Conservation (phyloP, 2,329 filamentous ascomycete genomes). For the Podosphaera xanthii region DNA sequence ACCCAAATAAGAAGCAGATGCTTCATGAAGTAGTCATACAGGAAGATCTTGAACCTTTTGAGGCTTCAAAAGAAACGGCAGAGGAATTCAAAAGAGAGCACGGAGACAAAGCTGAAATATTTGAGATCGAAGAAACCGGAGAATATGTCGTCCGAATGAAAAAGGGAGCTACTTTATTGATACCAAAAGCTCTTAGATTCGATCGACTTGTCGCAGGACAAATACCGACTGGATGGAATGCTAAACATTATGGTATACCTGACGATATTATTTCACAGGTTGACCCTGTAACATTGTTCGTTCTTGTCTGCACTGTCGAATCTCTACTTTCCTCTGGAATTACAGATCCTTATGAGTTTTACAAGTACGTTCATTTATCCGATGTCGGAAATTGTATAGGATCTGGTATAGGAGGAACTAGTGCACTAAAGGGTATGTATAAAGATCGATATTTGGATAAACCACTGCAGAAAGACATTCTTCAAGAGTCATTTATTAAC, state of each 20-base stretch:
- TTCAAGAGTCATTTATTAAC: constrained; percentile 99
- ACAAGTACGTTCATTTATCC: constrained; percentile 96
- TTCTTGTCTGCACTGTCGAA: constrained; percentile 84
- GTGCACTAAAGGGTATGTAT: constrained; percentile 90
- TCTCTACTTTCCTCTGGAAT: constrained; percentile 81
- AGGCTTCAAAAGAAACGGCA: constrained; percentile 89
- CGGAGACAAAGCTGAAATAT: constrained; percentile 91
- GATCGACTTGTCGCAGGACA: constrained; percentile 94
- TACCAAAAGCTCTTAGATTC: constrained; percentile 91
- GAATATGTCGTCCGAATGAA: constrained; percentile 87
- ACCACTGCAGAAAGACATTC: constrained; percentile 93
- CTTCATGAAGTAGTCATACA: constrained; percentile 95
- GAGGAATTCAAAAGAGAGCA: constrained; percentile 95
- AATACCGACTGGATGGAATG: constrained; percentile 91
- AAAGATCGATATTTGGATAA: constrained; percentile 92
- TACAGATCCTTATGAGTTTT: constrained; percentile 97
- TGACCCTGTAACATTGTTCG: constrained; percentile 85
- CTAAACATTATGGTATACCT: constrained; percentile 84
- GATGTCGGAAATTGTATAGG: constrained; percentile 96
- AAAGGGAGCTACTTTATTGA: constrained; percentile 86
- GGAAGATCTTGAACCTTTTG: constrained; percentile 90
- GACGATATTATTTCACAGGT: constrained; percentile 97
- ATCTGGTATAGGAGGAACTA: constrained; percentile 91
- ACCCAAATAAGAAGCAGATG: constrained; percentile 95
- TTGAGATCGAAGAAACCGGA: constrained; percentile 79